Evolutionary conservation across 2,329 filamentous ascomycete genomes (phyloP), one percentile per base, ranked within the genome.

Genomic region (Penicillium sp.): DNA sequence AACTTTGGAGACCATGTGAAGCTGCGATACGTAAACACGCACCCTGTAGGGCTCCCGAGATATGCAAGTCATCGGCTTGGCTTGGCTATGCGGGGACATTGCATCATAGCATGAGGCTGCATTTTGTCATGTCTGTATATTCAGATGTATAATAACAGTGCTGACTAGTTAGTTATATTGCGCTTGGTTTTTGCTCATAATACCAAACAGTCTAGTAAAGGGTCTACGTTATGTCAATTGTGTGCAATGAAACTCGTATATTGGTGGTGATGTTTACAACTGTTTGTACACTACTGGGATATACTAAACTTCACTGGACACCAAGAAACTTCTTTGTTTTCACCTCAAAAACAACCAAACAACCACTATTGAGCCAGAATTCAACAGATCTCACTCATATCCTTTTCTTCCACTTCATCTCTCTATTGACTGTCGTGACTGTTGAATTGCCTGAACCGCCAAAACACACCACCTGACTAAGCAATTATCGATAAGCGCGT

Each of bases 401-500:
- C 4, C 9, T 6, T 10, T 9, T 37, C 12, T 23, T 4, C 3
- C 8, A 23, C 33, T 20, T 20, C 15, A 23, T 9, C 9, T 20
- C 4, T 35, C 15, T 5, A 15, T 13, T 5, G 4, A 3, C 3
- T 35, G 32, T 15, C 7, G 8, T 20, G 18, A 6, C 8, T 35
- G 32, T 20, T 4, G 15, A 10, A 20, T 35, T 35, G 32, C 20
- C 25, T 7, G 13, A 23, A 32, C 31, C 23, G 20, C 24, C 29
- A 44, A 42, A 25, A 35, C 27, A 9, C 27, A 24, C 39, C 23
- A 47, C 33, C 33, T 56, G 44, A 54, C 45, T 55, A 45, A 50
- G 27, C 46, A 15, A 38, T 59, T 61, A 61, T 61, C 58, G 58
- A 61, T 61, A 61, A 59, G 52, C 42, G 48, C 49, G 53, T 12